Evolutionary conservation across 2,329 filamentous ascomycete genomes (phyloP), one percentile per base, ranked within the genome.

Genomic region (Claviceps sp.): DNA sequence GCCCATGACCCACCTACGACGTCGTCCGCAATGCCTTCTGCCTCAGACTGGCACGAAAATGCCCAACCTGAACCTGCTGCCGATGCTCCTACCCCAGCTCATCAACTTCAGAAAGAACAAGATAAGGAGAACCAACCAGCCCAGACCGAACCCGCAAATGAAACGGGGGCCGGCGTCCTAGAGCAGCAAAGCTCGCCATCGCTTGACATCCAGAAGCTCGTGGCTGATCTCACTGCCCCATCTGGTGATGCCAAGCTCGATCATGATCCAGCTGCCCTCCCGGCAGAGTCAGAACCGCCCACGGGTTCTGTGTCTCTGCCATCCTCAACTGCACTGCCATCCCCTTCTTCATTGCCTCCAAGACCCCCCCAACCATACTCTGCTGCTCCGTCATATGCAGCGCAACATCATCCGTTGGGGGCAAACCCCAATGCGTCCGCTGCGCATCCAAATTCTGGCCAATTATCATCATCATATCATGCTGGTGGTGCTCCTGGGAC

Each of bases 331-430:
- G 63, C 64, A 40, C 57, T 70, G 57, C 65, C 65, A 57, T 61
- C 64, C 37, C 61, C 69, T 41, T 63, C 72, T 56, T 68, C 74
- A 61, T 65, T 78, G 54, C 75, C 74, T 59, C 64, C 73, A 52
- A 70, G 70, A 59, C 73, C 72, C 48, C 72, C 72, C 47, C 57
- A 68, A 54, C 65, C 70, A 30, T 66, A 71, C 55, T 62, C 64
- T 53, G 58, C 60, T 51, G 57, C 66, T 56, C 66, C 68, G 54
- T 61, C 66, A 54, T 68, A 70, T 61, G 58, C 61, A 42, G 67
- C 68, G 45, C 67, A 69, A 52, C 63, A 68, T 56, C 64, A 68
- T 52, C 65, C 64, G 52, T 52, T 59, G 47, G 60, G 61, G 51
- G 55, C 66, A 51, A 63, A 60, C 56, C 50, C 63, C 50, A 64